These are phyloP conservation scores for Hibiscus syriacus DNA, from an alignment of 345 rosid species.

Conservation along the genomic window DNA sequence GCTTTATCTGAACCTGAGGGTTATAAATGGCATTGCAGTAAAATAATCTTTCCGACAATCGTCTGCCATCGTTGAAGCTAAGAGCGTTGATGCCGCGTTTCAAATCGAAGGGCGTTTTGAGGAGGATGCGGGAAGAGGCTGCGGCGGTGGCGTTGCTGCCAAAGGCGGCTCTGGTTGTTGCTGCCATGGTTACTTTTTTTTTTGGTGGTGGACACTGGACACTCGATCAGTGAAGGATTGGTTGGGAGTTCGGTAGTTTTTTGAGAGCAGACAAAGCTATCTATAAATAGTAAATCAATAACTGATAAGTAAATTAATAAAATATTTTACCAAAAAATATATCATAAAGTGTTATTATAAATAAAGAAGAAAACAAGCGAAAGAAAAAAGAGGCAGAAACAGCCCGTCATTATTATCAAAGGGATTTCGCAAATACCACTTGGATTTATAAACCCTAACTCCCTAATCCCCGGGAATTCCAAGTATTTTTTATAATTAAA, in stretches of 20 bases:
- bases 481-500: not conserved
- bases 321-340: too few species aligned
- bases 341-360: too few species aligned
- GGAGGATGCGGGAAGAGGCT: slow-evolving; percentile 2
- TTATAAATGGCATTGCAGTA: slow-evolving; percentile 16
- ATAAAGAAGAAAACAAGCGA: too few species aligned
- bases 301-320: too few species aligned
- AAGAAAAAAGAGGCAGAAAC: too few species aligned
- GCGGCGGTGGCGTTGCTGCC: not conserved
- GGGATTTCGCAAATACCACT: not conserved
- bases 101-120: slow-evolving; percentile 1
- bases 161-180: not conserved
- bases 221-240: not conserved
- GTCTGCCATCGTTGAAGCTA: not conserved
- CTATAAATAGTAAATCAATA: too few species aligned
- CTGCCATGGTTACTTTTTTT: not conserved
- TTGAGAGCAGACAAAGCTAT: too few species aligned
- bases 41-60: not conserved
- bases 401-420: too few species aligned
- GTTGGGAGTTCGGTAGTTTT: not conserved
- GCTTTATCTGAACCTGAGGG: slow-evolving; percentile 13
- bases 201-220: not conserved
- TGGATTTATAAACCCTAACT: slow-evolving; percentile 6
- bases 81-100: not conserved
- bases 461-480: not conserved